Evolutionary conservation across 1,284 basidiomycete genomes (phyloP), one percentile per base, ranked within the genome.

Genomic region (Cryptococcus jaspeensis): DNA sequence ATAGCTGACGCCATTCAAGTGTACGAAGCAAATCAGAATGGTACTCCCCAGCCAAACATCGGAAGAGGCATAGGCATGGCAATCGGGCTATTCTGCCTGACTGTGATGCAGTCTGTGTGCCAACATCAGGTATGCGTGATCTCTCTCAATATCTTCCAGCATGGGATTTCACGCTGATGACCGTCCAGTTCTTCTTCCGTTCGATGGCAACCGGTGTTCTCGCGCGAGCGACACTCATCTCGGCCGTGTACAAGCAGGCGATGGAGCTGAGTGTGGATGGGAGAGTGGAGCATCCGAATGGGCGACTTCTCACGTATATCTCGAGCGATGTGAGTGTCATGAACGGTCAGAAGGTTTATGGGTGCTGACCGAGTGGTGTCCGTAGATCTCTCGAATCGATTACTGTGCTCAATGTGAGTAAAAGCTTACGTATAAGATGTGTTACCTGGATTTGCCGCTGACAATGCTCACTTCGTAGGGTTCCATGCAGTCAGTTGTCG

Each of bases 231-330:
- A 84, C 88, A 0, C 80, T 93, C 43, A 89, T 89, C 54, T 82
- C 83, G 43, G 85, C 86, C 0, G 84, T 90, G 23, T 92, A 90
- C 78, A 84, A 85, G 59, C 84, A 87, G 28, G 83, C 86, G 2
- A 81, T 90, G 47, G 77, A 78, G 38, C 79, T 92, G 44, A 84
- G 84, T 0, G 84, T 85, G 5, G 85, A 85, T 65, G 83, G 85
- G n/a, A 80, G 88, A 48, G 81, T 83, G 9, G 78, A 80, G 22
- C 80, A 87, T 51, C 80, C 83, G 2, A 88, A 87, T 65, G 84
- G 88, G 2, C 84, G 84, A 52, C 81, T 92, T 37, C 82, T 90
- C 50, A 89, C 87, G 63, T 87, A 90, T 69, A 83, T 90, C 42
- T 85, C 83, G 7, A 85, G 84, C 13, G 86, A 89, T 75, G 84